Percentiles rank a stretch among this genome's conserved stretches.
Conservation (phyloP, 2,329 filamentous ascomycete species). For the Hysterium pulicare region DNA sequence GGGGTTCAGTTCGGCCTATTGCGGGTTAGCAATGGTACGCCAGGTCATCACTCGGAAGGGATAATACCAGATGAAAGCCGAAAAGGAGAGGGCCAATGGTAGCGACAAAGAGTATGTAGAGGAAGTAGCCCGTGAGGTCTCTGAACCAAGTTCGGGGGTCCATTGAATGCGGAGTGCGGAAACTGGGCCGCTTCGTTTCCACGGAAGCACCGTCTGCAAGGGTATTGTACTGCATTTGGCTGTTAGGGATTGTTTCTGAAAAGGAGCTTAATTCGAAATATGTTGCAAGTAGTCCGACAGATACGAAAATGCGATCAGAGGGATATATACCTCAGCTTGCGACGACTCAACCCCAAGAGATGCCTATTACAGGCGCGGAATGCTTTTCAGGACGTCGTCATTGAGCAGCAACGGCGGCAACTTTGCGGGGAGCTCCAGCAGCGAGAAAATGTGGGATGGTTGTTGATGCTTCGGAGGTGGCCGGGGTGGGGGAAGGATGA, state of each 20-base stretch:
- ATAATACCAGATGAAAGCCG: slow-evolving; percentile 79
- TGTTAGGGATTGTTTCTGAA: slow-evolving; percentile 8
- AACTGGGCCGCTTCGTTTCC: slow-evolving; percentile 13
- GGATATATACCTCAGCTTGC: slow-evolving; percentile 10
- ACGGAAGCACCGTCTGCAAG: slow-evolving; percentile 1
- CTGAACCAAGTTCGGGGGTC: slow-evolving; percentile 38
- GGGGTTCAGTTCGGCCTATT: slow-evolving; percentile 86
- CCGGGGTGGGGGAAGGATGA: slow-evolving; percentile 9
- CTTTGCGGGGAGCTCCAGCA: slow-evolving; percentile 10
- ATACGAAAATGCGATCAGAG: slow-evolving; percentile 1
- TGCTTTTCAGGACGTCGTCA: slow-evolving; percentile 12
- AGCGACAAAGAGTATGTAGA: slow-evolving; percentile 70
- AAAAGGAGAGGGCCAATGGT: slow-evolving; percentile 90
- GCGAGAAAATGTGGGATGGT: no score
- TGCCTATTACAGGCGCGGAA: slow-evolving; percentile 10
- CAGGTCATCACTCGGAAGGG: slow-evolving; percentile 1
- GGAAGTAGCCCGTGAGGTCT: slow-evolving; percentile 68
- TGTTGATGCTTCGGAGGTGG: slow-evolving; percentile 8
- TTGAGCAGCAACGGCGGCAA: slow-evolving; percentile 6
- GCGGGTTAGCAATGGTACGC: slow-evolving; percentile 16
- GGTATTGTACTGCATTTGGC: slow-evolving; percentile 10
- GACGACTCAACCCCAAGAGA: slow-evolving; percentile 2
- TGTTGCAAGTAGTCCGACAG: no score
- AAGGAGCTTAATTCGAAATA: no score
- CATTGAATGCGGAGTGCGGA: slow-evolving; percentile 27